Percentiles rank a stretch among this genome's conserved stretches.
phyloP scores from a whole-genome alignment of 2,329 filamentous ascomycete species.

The Fusarium longipes region DNA sequence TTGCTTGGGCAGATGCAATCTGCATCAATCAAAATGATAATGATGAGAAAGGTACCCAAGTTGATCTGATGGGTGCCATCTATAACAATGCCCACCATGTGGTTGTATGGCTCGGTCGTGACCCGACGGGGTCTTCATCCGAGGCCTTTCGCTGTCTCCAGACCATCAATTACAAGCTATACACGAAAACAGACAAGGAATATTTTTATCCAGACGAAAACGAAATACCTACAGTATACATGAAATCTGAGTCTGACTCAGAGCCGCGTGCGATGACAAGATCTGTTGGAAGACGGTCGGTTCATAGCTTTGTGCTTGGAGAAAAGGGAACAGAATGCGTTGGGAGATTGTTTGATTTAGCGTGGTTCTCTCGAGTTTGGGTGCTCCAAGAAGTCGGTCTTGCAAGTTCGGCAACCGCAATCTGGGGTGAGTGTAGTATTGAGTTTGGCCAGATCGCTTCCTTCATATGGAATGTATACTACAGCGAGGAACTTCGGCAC shows the following conservation, averaged over 20 bases:
- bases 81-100: constrained; percentile 11
- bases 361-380: constrained; percentile 19
- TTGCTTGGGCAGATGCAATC: constrained; percentile 2
- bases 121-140: not conserved
- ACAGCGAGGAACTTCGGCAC: not conserved
- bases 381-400: constrained; percentile 9
- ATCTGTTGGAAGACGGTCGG: not conserved
- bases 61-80: constrained; percentile 19
- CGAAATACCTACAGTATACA: not conserved
- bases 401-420: constrained; percentile 3
- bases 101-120: constrained; percentile 16
- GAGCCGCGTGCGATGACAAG: not conserved
- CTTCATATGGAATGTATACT: constrained; percentile 12
- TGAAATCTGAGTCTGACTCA: not conserved
- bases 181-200: constrained; percentile 4
- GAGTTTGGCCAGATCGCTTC: constrained; percentile 14
- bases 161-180: constrained; percentile 10
- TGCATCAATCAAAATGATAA: constrained; percentile 20
- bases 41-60: constrained; percentile 13
- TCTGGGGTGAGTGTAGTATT: constrained; percentile 4
- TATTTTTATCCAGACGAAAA: not conserved
- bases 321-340: not conserved
- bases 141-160: constrained; percentile 15
- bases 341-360: not conserved
- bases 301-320: not conserved